Conservation (phyloP, 140 eudicot species). For the Cichorium intybus region DNA sequence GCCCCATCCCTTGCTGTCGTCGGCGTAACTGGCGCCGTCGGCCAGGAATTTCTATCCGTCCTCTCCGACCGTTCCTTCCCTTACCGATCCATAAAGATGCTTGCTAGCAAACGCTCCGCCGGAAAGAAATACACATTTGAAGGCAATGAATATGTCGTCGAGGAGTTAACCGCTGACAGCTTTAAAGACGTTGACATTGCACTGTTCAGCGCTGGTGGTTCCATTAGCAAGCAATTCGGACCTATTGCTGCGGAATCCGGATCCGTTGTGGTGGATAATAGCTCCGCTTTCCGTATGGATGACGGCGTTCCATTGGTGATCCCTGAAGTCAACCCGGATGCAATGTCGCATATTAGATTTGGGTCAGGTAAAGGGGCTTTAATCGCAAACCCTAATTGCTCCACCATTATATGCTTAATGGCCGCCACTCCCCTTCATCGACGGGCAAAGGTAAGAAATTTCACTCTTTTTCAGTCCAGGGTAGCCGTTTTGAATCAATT, state of each 20-base stretch:
- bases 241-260: conserved; percentile 76
- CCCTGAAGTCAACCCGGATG: conserved; percentile 94
- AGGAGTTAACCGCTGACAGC: conserved; percentile 60
- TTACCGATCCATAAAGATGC: conserved; percentile 73
- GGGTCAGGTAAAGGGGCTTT: conserved; percentile 77
- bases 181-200: conserved; percentile 87
- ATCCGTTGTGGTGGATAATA: conserved; percentile 86
- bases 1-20: conserved; percentile 93
- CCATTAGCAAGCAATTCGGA: conserved; percentile 77
- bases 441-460: conserved; percentile 63
- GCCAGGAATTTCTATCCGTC: conserved; percentile 93
- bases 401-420: conserved; percentile 94
- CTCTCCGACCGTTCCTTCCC: conserved; percentile 88
- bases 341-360: conserved; percentile 59
- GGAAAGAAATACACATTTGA: conserved; percentile 70
- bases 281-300: conserved; percentile 95
- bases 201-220: conserved; percentile 88
- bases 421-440: conserved; percentile 97
- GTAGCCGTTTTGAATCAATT: neutral
- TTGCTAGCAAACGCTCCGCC: conserved; percentile 92
- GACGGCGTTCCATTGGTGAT: conserved; percentile 77
- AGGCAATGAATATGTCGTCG: conserved; percentile 48
- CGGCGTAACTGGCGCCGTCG: conserved; percentile 98
- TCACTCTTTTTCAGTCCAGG: neutral
- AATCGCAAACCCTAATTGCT: conserved; percentile 95